These are phyloP conservation scores for Ustulina deusta DNA, from an alignment of 2,329 filamentous ascomycete species.

Conservation along the genomic window DNA sequence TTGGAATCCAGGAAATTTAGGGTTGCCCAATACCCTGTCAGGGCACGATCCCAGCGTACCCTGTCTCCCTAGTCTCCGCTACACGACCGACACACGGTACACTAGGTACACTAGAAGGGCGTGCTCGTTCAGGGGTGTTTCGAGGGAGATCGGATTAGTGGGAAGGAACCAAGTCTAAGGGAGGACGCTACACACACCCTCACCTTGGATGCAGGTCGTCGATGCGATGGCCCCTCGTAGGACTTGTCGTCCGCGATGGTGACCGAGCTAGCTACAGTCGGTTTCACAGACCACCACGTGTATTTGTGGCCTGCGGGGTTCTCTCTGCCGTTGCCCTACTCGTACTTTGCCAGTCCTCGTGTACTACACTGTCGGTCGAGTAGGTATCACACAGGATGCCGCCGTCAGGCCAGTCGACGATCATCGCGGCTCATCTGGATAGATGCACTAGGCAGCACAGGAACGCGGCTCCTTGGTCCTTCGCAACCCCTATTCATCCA, in stretches of 20 bases:
- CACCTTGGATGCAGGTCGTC: constrained; percentile 27
- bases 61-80: not conserved
- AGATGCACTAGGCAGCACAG: not conserved
- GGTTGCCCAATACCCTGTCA: not conserved
- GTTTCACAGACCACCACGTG: constrained; percentile 7
- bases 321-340: not conserved
- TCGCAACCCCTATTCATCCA: constrained; percentile 2
- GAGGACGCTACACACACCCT: no score
- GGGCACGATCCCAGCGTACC: constrained; percentile 1
- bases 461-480: constrained; percentile 1
- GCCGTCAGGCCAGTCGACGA: not conserved
- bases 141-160: constrained; percentile 2
- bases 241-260: constrained; percentile 8
- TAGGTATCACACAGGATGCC: not conserved
- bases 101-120: constrained; percentile 2
- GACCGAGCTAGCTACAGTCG: not conserved
- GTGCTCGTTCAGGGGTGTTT: constrained; percentile 18
- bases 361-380: not conserved
- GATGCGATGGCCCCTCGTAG: constrained; percentile 12
- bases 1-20: not conserved
- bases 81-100: no score
- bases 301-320: not conserved
- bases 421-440: constrained; percentile 3
- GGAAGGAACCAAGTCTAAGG: no score
- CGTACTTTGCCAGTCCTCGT: not conserved